phyloP scores from a whole-genome alignment of 768 basidiomycete genomes.

The Rhodocollybia butyracea region DNA sequence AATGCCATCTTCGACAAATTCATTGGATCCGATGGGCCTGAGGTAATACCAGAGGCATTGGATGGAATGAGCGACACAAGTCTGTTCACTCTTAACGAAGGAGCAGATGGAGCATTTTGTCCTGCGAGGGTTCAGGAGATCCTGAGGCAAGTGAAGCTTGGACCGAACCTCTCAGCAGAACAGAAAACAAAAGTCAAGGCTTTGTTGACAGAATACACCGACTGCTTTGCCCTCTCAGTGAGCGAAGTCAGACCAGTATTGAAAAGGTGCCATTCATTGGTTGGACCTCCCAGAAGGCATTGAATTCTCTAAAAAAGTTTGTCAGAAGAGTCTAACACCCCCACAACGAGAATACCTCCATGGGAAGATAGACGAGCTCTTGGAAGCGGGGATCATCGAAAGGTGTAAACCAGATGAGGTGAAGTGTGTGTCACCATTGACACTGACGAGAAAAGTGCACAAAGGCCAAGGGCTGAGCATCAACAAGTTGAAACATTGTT shows the following conservation, averaged over 20 bases:
- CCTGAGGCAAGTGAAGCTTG: slow-evolving; percentile 19
- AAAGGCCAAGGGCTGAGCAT: slow-evolving; percentile 23
- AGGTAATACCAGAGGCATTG: background rate
- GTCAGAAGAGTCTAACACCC: slow-evolving; percentile 27
- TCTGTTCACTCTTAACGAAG: slow-evolving; percentile 17
- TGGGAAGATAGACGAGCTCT: slow-evolving; percentile 29
- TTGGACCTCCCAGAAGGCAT: slow-evolving; percentile 27
- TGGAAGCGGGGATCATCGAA: slow-evolving; percentile 29
- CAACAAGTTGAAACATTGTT: slow-evolving; percentile 21
- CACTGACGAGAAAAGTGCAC: slow-evolving; percentile 34
- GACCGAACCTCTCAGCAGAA: slow-evolving; percentile 23
- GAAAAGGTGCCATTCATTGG: slow-evolving; percentile 26
- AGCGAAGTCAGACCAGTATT: slow-evolving; percentile 33
- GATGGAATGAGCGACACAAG: background rate
- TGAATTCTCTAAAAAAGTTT: slow-evolving; percentile 28
- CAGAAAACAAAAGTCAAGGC: slow-evolving; percentile 19
- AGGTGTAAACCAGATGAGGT: slow-evolving; percentile 26
- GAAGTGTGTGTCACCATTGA: slow-evolving; percentile 30
- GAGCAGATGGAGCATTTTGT: slow-evolving; percentile 24
- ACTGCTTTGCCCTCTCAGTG: slow-evolving; percentile 36
- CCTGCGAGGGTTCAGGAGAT: slow-evolving; percentile 18
- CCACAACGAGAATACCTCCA: slow-evolving; percentile 29
- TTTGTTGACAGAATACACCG: slow-evolving; percentile 28
- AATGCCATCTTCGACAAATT: too few species aligned
- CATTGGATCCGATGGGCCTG: too few species aligned